Conservation (phyloP, 345 rosid genomes). For the Eucalyptus camaldulensis region DNA sequence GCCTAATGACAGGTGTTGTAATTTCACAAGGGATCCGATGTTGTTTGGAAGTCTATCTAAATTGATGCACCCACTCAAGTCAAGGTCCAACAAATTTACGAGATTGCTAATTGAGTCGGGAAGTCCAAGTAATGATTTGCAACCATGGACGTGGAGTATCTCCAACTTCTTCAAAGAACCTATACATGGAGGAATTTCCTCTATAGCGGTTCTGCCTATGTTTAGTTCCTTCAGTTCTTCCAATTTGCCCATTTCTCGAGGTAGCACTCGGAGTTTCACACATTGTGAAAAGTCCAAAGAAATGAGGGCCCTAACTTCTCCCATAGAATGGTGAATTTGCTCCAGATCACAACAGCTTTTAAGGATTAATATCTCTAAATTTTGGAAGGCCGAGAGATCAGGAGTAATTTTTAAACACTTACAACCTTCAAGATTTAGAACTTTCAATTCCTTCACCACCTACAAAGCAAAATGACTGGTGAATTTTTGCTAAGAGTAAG, state of each 20-base stretch:
- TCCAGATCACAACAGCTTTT: rapidly evolving
- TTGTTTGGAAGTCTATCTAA: background rate
- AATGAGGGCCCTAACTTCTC: background rate
- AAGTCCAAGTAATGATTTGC: background rate
- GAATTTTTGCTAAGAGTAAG: background rate
- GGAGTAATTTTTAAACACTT: background rate
- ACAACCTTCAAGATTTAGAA: background rate
- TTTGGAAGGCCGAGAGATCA: background rate
- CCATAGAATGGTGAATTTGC: background rate
- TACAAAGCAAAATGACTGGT: background rate
- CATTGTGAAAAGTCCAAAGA: background rate
- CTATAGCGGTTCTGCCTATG: background rate
- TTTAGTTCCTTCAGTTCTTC: background rate
- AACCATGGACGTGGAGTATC: background rate
- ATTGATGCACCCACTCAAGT: background rate
- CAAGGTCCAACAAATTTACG: background rate
- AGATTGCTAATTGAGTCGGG: background rate
- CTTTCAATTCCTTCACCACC: background rate
- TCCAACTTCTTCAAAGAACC: background rate
- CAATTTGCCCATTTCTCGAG: background rate
- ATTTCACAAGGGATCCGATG: background rate
- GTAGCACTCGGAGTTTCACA: background rate
- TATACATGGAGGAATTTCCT: background rate
- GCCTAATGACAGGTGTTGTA: background rate
- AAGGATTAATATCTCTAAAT: background rate